Conservation (phyloP, 805 yeast species). For the Metschnikowia matae region DNA sequence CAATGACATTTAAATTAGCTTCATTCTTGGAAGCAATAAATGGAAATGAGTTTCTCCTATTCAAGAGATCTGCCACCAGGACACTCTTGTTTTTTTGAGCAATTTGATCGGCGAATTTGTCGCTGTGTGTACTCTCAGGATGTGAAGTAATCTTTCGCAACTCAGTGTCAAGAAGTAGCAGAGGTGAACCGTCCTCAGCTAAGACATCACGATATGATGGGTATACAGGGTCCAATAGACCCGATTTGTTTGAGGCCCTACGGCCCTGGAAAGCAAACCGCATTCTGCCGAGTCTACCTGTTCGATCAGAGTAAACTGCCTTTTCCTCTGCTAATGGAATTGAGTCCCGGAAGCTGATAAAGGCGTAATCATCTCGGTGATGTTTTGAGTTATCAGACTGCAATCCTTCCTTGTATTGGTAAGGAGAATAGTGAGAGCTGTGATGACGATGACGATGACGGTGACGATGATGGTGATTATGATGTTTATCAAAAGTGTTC, state of each 20-base stretch:
- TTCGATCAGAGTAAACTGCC: constrained; percentile 20
- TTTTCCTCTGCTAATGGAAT: constrained; percentile 16
- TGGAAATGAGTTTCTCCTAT: constrained; percentile 37
- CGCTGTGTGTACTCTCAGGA: not conserved
- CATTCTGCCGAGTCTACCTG: constrained; percentile 35
- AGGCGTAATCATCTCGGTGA: constrained; percentile 20
- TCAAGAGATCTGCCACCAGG: constrained; percentile 13
- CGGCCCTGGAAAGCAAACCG: constrained; percentile 31
- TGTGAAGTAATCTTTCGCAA: constrained; percentile 6
- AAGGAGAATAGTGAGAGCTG: constrained; percentile 5
- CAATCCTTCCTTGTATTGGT: not conserved
- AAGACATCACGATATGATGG: not conserved
- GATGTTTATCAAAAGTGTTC: constrained; percentile 1
- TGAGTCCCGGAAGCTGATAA: constrained; percentile 34
- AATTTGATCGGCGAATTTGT: not conserved
- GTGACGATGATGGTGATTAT: constrained; percentile 8
- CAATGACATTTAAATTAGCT: constrained; percentile 21
- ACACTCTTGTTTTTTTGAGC: not conserved
- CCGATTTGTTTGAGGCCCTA: not conserved
- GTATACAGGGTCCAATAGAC: not conserved
- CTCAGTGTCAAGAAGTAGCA: constrained; percentile 9
- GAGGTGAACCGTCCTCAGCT: not conserved
- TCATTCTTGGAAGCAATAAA: constrained; percentile 14
- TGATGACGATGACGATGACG: constrained; percentile 5
- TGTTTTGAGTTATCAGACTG: not conserved